Conservation (phyloP, 352 stramenopile genomes). For the Phytophthora melonis region DNA sequence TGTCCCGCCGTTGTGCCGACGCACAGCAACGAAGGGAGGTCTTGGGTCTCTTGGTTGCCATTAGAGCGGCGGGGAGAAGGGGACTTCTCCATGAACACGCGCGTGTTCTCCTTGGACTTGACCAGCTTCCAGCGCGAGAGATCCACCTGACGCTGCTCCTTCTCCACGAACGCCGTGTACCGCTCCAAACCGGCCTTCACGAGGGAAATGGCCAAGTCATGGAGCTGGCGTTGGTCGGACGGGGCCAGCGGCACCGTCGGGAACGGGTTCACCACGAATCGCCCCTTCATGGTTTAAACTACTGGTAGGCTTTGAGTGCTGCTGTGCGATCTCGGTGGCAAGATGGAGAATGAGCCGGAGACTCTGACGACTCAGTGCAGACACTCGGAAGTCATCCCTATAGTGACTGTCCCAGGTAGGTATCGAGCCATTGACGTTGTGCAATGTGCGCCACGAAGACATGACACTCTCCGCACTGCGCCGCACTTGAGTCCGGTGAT, state of each 20-base stretch:
- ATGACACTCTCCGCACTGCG: slow-evolving; percentile 37
- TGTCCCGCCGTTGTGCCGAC: slow-evolving; percentile 32
- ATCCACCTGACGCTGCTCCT: slow-evolving; percentile 40
- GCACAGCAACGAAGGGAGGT: slow-evolving; percentile 42
- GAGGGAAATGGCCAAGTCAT: slow-evolving; percentile 31
- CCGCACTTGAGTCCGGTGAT: slow-evolving; percentile 28
- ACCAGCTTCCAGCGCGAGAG: slow-evolving; percentile 34
- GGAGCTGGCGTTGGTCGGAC: slow-evolving; percentile 31
- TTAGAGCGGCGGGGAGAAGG: neutral
- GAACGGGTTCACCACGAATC: slow-evolving; percentile 48
- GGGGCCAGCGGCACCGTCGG: slow-evolving; percentile 28
- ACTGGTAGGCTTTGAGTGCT: neutral
- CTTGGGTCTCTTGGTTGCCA: slow-evolving; percentile 18
- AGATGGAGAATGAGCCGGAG: slow-evolving; percentile 20
- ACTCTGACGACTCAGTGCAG: slow-evolving; percentile 14
- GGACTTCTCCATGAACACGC: slow-evolving; percentile 39
- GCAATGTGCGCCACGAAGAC: slow-evolving; percentile 21
- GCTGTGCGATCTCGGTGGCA: slow-evolving; percentile 7
- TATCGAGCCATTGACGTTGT: slow-evolving; percentile 4
- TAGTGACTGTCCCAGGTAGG: slow-evolving; percentile 13
- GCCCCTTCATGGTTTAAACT: slow-evolving; percentile 23
- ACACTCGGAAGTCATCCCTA: neutral
- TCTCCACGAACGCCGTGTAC: slow-evolving; percentile 42
- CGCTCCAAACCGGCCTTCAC: slow-evolving; percentile 33
- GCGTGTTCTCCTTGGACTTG: slow-evolving; percentile 36